Evolutionary conservation across 768 basidiomycete species (phyloP).

Genomic region (Obba rivulosa): DNA sequence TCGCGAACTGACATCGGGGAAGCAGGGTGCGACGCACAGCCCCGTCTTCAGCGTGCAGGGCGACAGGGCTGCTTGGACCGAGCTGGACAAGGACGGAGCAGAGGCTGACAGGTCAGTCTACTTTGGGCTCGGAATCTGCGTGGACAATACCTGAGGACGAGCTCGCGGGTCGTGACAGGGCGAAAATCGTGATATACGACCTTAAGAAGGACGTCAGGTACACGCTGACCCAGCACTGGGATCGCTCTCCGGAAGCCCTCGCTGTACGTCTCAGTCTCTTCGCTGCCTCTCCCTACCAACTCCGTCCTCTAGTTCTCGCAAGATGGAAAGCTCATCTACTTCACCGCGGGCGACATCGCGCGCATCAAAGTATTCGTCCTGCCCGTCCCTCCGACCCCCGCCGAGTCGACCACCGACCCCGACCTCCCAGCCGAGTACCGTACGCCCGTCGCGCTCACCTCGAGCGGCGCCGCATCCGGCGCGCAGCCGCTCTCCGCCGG

Average conservation of each 20-base stretch:
- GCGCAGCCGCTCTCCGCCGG: slow-evolving; percentile 56
- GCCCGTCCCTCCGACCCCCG: slow-evolving; percentile 59
- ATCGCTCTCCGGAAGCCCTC: slow-evolving; percentile 65
- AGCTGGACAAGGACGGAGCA: slow-evolving; percentile 83
- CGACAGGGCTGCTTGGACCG: slow-evolving; percentile 79
- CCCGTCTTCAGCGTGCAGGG: slow-evolving; percentile 66
- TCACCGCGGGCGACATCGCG: slow-evolving; percentile 76
- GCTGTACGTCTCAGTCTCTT: slow-evolving; percentile 36
- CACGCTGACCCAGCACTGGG: slow-evolving; percentile 80
- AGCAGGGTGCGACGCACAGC: slow-evolving; percentile 77
- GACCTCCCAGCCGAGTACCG: slow-evolving; percentile 36
- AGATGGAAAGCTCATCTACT: slow-evolving; percentile 62
- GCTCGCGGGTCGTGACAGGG: slow-evolving; percentile 35
- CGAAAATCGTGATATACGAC: slow-evolving; percentile 78
- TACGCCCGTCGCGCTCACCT: slow-evolving; percentile 56
- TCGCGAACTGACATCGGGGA: slow-evolving; percentile 72
- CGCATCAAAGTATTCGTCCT: slow-evolving; percentile 69
- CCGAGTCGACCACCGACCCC: slow-evolving; percentile 47
- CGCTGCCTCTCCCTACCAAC: background rate
- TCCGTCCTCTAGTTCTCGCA: slow-evolving; percentile 56
- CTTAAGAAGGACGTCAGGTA: slow-evolving; percentile 59
- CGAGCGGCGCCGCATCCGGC: slow-evolving; percentile 50
- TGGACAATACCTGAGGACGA: background rate
- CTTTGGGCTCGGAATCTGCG: too few species aligned
- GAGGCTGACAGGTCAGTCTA: slow-evolving; percentile 69